Conservation (phyloP, 495 filamentous ascomycete species). For the Patellaria atrata region DNA sequence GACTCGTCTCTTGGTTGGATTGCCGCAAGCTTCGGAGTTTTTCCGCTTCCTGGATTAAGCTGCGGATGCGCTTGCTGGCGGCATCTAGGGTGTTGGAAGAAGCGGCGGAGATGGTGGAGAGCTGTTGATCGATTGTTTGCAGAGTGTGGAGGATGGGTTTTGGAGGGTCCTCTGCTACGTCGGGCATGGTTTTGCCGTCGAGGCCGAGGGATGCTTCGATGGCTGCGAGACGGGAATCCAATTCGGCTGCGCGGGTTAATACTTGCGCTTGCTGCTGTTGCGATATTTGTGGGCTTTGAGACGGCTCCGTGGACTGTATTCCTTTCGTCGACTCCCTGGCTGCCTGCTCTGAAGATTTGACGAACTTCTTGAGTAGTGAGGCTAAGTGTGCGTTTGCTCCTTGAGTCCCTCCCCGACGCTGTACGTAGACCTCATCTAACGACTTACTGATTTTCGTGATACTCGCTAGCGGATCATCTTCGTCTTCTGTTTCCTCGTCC, state of each 20-base stretch:
- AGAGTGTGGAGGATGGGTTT: conserved; percentile 65
- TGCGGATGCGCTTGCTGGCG: conserved; percentile 55
- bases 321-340: conserved; percentile 4
- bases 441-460: conserved; percentile 18
- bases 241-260: conserved; percentile 70
- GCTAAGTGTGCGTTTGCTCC: conserved; percentile 13
- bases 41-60: conserved; percentile 67
- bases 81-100: conserved; percentile 57
- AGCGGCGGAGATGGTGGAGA: conserved; percentile 48
- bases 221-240: conserved; percentile 62
- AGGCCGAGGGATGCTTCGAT: conserved; percentile 77
- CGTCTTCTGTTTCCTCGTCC: conserved; percentile 5
- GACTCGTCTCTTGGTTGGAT: conserved; percentile 29
- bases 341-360: conserved; percentile 4
- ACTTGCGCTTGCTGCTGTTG: conserved; percentile 10
- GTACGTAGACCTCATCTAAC: conserved; percentile 20
- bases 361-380: conserved; percentile 16
- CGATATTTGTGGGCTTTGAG: conserved; percentile 7
- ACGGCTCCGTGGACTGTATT: conserved; percentile 7
- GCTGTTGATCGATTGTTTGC: conserved; percentile 58
- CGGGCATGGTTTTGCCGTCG: conserved; percentile 48
- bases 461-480: conserved; percentile 8
- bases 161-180: conserved; percentile 41
- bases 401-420: conserved; percentile 9
- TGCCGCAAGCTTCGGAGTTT: conserved; percentile 56